Conservation (phyloP, 2,329 filamentous ascomycete genomes). For the Phialocephala subalpina region DNA sequence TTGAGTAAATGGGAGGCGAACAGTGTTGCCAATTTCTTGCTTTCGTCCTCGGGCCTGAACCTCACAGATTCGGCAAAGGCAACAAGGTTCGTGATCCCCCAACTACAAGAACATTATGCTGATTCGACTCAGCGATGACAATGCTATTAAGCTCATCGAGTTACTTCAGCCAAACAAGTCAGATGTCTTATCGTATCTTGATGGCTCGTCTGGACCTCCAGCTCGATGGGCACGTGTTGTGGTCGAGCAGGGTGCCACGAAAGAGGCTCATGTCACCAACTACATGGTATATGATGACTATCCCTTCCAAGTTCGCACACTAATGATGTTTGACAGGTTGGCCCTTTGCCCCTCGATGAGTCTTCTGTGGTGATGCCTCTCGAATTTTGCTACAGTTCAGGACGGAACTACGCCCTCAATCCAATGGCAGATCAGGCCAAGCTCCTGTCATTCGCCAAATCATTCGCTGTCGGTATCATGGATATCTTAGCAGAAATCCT, state of each 20-base stretch:
- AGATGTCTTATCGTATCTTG: constrained; percentile 30
- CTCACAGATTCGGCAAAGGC: constrained; percentile 24
- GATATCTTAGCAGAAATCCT: constrained; percentile 18
- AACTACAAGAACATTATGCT: background rate
- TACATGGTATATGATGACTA: constrained; percentile 20
- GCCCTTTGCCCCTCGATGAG: constrained; percentile 29
- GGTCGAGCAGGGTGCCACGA: constrained; percentile 20
- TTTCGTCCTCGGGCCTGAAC: constrained; percentile 19
- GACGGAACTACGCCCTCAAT: constrained; percentile 20
- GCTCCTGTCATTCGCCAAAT: background rate
- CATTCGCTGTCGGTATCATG: constrained; percentile 1
- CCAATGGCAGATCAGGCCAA: constrained; percentile 12
- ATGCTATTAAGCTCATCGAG: constrained; percentile 25
- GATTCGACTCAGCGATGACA: constrained; percentile 14
- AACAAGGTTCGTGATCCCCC: constrained; percentile 14
- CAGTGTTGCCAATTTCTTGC: constrained; percentile 18
- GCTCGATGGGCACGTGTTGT: constrained; percentile 29
- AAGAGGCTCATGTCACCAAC: constrained; percentile 14
- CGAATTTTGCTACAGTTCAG: constrained; percentile 26
- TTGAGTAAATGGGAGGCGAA: constrained; percentile 22
- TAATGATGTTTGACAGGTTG: constrained; percentile 20
- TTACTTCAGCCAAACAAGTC: constrained; percentile 34
- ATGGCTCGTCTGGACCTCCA: constrained; percentile 19
- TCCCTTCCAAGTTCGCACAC: background rate
- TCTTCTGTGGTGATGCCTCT: constrained; percentile 17